These are phyloP conservation scores for Mycena leptocephala DNA, from an alignment of 768 basidiomycete species.

Conservation along the genomic window DNA sequence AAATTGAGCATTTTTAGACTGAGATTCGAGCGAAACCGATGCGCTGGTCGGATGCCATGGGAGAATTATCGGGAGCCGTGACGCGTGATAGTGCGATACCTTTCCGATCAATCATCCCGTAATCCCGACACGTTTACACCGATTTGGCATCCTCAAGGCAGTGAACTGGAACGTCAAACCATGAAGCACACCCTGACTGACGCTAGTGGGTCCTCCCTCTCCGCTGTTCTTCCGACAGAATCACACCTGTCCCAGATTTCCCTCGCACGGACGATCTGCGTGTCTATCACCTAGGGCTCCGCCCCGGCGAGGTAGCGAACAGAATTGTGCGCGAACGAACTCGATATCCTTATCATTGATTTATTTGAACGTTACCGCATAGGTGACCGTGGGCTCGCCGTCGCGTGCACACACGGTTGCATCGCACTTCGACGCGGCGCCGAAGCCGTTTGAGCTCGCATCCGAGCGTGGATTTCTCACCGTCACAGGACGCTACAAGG, in stretches of 20 bases:
- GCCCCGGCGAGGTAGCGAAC: conserved; percentile 86
- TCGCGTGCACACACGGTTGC: conserved; percentile 77
- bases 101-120: background rate
- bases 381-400: conserved; percentile 83
- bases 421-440: conserved; percentile 71
- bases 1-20: background rate
- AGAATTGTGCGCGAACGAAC: conserved; percentile 69
- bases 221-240: conserved; percentile 7
- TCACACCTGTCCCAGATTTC: conserved; percentile 68
- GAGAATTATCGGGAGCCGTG: background rate
- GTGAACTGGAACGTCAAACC: background rate
- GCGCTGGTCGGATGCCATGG: background rate
- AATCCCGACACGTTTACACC: conserved; percentile 4
- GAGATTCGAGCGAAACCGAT: background rate
- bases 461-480: conserved; percentile 87
- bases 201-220: conserved; percentile 64
- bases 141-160: conserved; percentile 22
- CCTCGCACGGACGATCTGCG: conserved; percentile 81
- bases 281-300: conserved; percentile 86
- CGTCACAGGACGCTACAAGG: conserved; percentile 77
- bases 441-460: conserved; percentile 72
- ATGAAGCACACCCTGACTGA: conserved; percentile 79
- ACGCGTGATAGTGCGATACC: background rate
- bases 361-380: background rate
- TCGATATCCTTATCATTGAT: background rate